A percentile compares a stretch with the other conserved stretches of the same genome.
These are phyloP conservation scores for Solanum pinnatisectum DNA, from an alignment of 257 asterid species.

Conservation along the genomic window DNA sequence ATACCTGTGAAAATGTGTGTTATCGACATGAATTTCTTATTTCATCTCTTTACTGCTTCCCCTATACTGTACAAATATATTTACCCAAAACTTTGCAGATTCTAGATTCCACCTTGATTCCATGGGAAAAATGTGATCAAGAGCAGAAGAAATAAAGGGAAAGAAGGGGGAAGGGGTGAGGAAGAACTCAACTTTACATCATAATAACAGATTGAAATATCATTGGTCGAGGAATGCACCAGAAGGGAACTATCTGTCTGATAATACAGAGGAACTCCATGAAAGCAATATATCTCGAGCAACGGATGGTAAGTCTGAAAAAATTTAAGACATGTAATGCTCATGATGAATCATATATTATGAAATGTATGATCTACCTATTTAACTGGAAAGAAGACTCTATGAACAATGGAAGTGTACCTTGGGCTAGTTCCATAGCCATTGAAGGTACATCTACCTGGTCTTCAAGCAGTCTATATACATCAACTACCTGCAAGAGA, in stretches of 20 bases:
- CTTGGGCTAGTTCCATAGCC: conserved; percentile 80
- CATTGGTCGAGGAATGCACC: neutral
- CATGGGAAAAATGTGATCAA: neutral
- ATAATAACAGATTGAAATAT: neutral
- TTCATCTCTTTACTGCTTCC: neutral
- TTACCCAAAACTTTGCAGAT: neutral
- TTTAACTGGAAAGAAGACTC: neutral
- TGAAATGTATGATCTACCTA: neutral
- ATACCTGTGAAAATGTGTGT: neutral
- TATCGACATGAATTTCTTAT: neutral
- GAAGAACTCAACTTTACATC: neutral
- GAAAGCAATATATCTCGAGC: conserved; percentile 91
- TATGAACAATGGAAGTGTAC: conserved; percentile 30
- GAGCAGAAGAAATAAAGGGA: neutral
- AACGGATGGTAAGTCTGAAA: conserved; percentile 82
- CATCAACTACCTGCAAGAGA: conserved; percentile 68
- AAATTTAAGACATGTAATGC: neutral
- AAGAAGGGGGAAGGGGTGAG: neutral
- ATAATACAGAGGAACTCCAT: conserved; percentile 74
- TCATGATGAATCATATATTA: neutral
- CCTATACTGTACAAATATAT: neutral
- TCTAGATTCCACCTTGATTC: neutral
- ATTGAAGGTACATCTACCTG: conserved; percentile 72
- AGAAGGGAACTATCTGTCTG: conserved; percentile 36
- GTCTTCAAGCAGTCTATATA: conserved; percentile 83